Conservation (phyloP, 1,284 basidiomycete species). For the Laetiporus sulphureus region DNA sequence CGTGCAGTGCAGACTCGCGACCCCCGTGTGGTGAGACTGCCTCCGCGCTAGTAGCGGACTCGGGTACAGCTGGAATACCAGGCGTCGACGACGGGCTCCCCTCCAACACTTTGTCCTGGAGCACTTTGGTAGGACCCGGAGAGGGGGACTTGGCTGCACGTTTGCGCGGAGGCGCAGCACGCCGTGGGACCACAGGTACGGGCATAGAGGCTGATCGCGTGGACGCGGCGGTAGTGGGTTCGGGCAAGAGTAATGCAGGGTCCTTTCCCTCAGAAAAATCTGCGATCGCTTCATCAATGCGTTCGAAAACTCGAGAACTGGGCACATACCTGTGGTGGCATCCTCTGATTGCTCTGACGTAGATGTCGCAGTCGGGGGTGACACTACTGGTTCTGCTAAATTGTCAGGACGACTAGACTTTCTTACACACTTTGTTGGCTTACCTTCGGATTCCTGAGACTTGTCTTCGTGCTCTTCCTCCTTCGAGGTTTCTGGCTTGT, state of each 20-base stretch:
- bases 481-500: conserved; percentile 30
- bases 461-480: conserved; percentile 17
- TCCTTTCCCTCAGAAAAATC: conserved; percentile 19
- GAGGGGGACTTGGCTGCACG: conserved; percentile 40
- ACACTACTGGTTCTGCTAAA: neutral
- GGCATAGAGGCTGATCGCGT: conserved; percentile 56
- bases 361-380: conserved; percentile 6
- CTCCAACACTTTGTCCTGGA: conserved; percentile 6
- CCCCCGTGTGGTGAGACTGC: conserved; percentile 12
- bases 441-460: conserved; percentile 9
- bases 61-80: conserved; percentile 13
- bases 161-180: conserved; percentile 63
- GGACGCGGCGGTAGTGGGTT: conserved; percentile 24
- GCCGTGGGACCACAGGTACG: conserved; percentile 61
- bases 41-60: conserved; percentile 7
- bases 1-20: conserved; percentile 13
- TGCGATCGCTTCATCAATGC: conserved; percentile 2
- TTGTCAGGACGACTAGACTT: neutral
- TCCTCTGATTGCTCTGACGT: neutral
- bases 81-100: conserved; percentile 12
- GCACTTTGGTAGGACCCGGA: conserved; percentile 15
- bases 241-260: conserved; percentile 28
- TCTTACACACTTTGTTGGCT: conserved; percentile 6
- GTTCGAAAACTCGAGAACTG: neutral
- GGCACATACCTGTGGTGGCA: neutral